Base-by-base conservation (phyloP, 306 rosid species). In the Gleditsia sinensis region DNA sequence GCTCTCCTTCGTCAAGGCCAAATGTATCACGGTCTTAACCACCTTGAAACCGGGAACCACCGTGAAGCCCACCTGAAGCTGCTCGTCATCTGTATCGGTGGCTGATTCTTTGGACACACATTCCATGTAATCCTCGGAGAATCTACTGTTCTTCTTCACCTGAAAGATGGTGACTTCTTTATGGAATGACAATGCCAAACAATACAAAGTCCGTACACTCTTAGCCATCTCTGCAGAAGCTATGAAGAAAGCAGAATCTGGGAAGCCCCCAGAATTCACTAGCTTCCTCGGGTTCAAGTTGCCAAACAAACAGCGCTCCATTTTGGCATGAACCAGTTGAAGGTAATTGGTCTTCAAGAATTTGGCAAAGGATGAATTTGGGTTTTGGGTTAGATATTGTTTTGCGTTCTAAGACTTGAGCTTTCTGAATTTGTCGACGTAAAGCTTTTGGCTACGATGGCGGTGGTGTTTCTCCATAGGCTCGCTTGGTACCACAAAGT, bases 281-380 rank as follows among this genome's bases (percentile, higher is more conserved):
- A 85, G 9, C 82, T 94, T 94, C 72, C 99, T 85, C 80, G 84
- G 93, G 81, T 86, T 94, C 77, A 92, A 69, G 61, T 92, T 94
- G 0, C 97, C 95, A 77, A 92, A 94, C 14, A 94, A 79, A 13
- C 98, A 94, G 37, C 97, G 90, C 72, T 94, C 99, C 99, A 94
- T 94, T 71, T 94, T 94, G 16, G 97, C 94, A 48, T 94, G 97
- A 30, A 91, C 90, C 8, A 89, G 77, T 27, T 88, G 90, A 46
- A 88, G 84, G 59, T 90, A 94, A 84, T 94, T 94, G 25, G 82
- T 74, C 55, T 90, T 86, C 0, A 86, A 34, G 76, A 92, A 89
- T 54, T 68, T 86, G 1, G 87, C 74, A 28, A 92, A 88, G 0
- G 87, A 67, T 0, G 99, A 83, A 53, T 75, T 82, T 21, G 89